Evolutionary conservation across 495 filamentous ascomycete species (phyloP).

Genomic region (Collariella sp.): DNA sequence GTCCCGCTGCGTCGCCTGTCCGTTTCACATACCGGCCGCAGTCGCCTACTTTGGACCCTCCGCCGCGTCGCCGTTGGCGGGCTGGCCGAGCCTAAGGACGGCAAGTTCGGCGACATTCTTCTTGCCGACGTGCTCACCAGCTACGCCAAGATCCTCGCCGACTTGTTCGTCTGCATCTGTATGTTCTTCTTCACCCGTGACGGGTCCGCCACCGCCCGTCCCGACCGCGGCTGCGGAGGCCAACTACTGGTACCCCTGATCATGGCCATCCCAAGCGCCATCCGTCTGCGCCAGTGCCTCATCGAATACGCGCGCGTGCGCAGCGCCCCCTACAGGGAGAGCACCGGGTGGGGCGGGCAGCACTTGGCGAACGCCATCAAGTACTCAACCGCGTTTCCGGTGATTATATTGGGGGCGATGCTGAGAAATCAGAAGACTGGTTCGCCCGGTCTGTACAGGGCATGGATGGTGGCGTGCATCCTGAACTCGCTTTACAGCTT

Average conservation of each 20-base stretch:
- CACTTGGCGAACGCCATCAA: constrained; percentile 90
- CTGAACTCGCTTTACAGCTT: constrained; percentile 87
- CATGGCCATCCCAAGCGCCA: constrained; percentile 69
- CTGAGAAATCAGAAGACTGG: constrained; percentile 56
- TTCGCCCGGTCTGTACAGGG: constrained; percentile 38
- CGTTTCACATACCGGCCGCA: constrained; percentile 63
- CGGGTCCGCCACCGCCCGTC: constrained; percentile 65
- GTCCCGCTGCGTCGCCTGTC: constrained; percentile 55
- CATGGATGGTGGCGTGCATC: constrained; percentile 54
- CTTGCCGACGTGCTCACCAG: constrained; percentile 92
- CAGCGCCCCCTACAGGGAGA: constrained; percentile 36
- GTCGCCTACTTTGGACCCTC: constrained; percentile 61
- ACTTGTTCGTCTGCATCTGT: constrained; percentile 80
- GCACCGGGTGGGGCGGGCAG: constrained; percentile 60
- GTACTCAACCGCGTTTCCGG: constrained; percentile 85
- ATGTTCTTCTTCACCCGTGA: constrained; percentile 72
- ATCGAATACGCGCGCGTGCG: constrained; percentile 76
- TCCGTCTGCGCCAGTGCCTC: constrained; percentile 85
- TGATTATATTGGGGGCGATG: constrained; percentile 68
- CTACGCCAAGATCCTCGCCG: constrained; percentile 84
- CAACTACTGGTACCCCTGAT: constrained; percentile 67
- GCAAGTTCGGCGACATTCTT: constrained; percentile 88
- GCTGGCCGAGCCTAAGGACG: constrained; percentile 68
- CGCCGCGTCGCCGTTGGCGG: constrained; percentile 69
- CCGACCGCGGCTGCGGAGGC: constrained; percentile 73